Percentiles rank a stretch among this genome's conserved stretches.
Conservation (phyloP, 768 basidiomycete genomes). For the Lactarius vividus region DNA sequence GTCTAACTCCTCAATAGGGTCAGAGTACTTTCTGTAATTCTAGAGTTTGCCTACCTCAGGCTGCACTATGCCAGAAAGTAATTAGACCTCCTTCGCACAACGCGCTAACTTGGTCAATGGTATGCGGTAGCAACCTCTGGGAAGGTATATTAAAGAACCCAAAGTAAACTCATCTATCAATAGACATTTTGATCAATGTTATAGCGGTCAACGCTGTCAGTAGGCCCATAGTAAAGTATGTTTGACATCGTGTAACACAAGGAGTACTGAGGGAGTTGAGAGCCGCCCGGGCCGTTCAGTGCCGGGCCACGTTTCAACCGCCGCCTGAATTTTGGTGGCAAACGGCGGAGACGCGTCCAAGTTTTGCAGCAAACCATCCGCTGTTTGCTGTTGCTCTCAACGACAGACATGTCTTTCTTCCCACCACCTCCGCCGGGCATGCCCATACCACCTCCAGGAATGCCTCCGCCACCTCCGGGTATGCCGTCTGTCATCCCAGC, state of each 20-base stretch:
- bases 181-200: background rate
- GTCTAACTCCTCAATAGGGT: background rate
- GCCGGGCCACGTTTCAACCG: conserved; percentile 4
- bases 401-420: conserved; percentile 27
- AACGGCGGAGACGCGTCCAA: conserved; percentile 15
- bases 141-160: background rate
- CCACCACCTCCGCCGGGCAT: conserved; percentile 41
- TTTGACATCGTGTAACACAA: background rate
- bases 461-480: conserved; percentile 36
- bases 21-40: background rate
- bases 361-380: background rate
- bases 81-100: background rate
- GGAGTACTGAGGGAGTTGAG: no score
- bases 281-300: background rate
- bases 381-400: conserved; percentile 19
- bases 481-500: conserved; percentile 29
- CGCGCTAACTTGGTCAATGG: no score
- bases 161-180: no score
- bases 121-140: background rate
- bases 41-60: background rate
- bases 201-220: background rate
- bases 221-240: background rate
- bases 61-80: background rate
- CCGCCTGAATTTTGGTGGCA: conserved; percentile 19
- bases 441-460: conserved; percentile 31